Base-by-base conservation (phyloP, 306 rosid genomes). In the Gleditsia sinensis region DNA sequence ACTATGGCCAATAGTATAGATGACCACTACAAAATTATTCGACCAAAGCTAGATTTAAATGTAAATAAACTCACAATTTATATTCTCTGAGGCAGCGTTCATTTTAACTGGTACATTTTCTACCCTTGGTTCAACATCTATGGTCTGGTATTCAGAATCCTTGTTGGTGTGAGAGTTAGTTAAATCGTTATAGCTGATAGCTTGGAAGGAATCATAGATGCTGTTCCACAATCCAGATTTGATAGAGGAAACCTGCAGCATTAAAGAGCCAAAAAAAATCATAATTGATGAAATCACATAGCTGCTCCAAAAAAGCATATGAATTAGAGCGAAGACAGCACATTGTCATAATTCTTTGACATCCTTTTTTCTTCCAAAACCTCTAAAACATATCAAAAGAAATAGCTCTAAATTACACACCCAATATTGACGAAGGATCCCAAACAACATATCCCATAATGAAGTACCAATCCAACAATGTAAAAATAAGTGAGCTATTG, bases 141-240 rank as follows among this genome's bases (percentile, higher is more conserved):
- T 82, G 62, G 86, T 83, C 80, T 83, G 87, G 80, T 66, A 78
- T 53, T 79, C 82, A 37, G 87, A 75, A 81, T 70, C 51, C 68
- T 88, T 84, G 69, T 70, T 71, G 23, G 75, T 57, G 3, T 21
- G 60, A 66, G 89, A 77, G 56, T 81, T 78, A 7, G 82, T 68
- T 56, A 80, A 49, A 50, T 88, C 89, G 36, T 34, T 71, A 50
- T 74, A 74, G 80, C 82, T 55, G 63, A 89, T 57, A 34, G 82
- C 82, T 85, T 89, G 96, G 58, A 88, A 80, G n/a, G 89, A 75
- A 76, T 94, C 98, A 83, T 83, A 91, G 48, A 94, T 86, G 86
- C 89, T 90, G 75, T 91, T 88, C 96, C 97, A 88, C 85, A 81
- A 81, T 81, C 98, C 97, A 71, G 81, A 81, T 77, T 87, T 90